Evolutionary conservation across 805 yeast genomes (phyloP).

Genomic region (Nakazawaea populi): DNA sequence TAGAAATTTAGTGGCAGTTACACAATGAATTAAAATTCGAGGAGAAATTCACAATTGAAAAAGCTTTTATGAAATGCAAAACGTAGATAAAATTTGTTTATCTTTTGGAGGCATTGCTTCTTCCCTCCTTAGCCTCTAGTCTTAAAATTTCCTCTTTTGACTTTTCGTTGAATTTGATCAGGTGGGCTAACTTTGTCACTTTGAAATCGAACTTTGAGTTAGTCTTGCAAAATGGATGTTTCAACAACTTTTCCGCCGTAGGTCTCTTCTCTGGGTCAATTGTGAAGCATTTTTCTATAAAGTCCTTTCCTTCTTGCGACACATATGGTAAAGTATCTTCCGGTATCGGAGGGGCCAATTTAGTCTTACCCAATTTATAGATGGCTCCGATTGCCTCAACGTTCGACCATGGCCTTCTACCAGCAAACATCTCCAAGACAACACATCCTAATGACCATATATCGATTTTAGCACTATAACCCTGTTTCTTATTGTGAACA

Average conservation of each 20-base stretch:
- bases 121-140: constrained; percentile 5
- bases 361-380: constrained; percentile 78
- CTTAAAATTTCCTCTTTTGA: constrained; percentile 10
- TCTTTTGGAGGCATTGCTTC: neutral
- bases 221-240: constrained; percentile 62
- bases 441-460: constrained; percentile 99
- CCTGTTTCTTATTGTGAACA: constrained; percentile 68
- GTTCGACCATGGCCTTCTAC: constrained; percentile 95
- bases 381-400: constrained; percentile 93
- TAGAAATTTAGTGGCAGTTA: neutral
- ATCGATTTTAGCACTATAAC: constrained; percentile 96
- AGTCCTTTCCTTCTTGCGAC: constrained; percentile 58
- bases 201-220: constrained; percentile 41
- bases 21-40: neutral
- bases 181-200: constrained; percentile 47
- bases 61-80: neutral
- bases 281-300: constrained; percentile 67
- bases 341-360: constrained; percentile 93
- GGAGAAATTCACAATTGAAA: neutral
- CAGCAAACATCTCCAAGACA: constrained; percentile 95
- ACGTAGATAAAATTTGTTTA: neutral
- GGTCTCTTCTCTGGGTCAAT: constrained; percentile 83
- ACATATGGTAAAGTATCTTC: constrained; percentile 72
- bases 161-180: constrained; percentile 37
- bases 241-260: constrained; percentile 75